Evolutionary conservation across 306 rosid genomes (phyloP).

Genomic region (Canavalia ensiformis): DNA sequence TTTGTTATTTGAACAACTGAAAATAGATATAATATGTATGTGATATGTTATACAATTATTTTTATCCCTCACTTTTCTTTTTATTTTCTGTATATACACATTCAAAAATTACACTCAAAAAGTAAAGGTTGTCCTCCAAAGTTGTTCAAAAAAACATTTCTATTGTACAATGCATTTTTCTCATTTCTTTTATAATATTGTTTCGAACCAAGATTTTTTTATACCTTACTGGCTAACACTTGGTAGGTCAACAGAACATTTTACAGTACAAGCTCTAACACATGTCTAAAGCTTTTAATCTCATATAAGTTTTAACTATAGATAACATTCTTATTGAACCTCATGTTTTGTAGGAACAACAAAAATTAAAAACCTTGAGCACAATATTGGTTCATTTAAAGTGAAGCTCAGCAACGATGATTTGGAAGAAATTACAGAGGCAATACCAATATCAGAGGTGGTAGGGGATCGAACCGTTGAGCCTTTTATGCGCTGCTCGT

Average conservation of each 20-base stretch:
- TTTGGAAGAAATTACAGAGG: slow-evolving; percentile 55
- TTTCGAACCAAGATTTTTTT: background rate
- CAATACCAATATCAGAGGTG: slow-evolving; percentile 43
- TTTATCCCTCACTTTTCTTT: no score
- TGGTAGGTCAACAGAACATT: background rate
- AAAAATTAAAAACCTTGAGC: slow-evolving; percentile 53
- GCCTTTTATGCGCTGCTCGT: slow-evolving; percentile 46
- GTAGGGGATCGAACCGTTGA: slow-evolving; percentile 50
- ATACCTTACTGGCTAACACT: background rate
- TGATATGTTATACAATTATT: no score
- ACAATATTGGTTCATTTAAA: slow-evolving; percentile 49
- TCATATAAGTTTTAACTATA: background rate
- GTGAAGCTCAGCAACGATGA: slow-evolving; percentile 57
- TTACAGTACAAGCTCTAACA: background rate
- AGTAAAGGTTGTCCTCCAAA: no score
- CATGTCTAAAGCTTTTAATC: background rate
- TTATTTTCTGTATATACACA: no score
- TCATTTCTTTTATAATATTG: background rate
- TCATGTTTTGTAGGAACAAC: slow-evolving; percentile 10
- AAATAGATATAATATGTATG: no score
- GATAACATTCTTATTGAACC: background rate
- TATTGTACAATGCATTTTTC: background rate
- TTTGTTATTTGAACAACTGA: no score
- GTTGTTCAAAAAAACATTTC: no score
- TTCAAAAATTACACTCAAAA: no score